Evolutionary conservation across 2,329 filamentous ascomycete species (phyloP), one percentile per base, ranked within the genome.

Genomic region (Cladosporium sphaerospermum): DNA sequence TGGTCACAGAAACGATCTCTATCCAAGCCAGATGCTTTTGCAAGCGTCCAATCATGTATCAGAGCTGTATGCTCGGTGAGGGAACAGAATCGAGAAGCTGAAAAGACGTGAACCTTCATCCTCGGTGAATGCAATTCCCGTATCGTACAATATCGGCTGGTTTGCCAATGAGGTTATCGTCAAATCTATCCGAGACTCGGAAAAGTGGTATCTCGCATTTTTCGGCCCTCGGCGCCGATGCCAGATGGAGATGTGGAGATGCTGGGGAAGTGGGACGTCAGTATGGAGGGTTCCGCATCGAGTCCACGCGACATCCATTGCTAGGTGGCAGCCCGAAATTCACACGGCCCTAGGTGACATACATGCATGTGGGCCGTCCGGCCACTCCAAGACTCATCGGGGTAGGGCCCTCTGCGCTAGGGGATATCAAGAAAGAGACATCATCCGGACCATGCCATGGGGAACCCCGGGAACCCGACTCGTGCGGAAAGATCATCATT

Each of bases 141-240:
- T 28, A 28, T 28, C 4, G 4, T 28, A 28, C 2, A 4, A 28
- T 3, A 28, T 28, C 23, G 5, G 23, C 23, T 28, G 3, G 23
- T 28, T 5, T 5, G 23, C 23, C 23, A 28, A 5, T 7, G 23
- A 7, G 23, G 23, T 28, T 28, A 28, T 28, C 23, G 23, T 28
- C 23, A 28, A 28, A 3, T 28, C 23, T 28, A 28, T 28, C 23
- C 23, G 23, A 3, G 7, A 28, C 7, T 28, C 23, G 23, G 23
- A 3, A 28, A 28, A 28, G 23, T 28, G 23, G 8, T 36, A 8
- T 2, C 2, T 16, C 36, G n/a, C n/a, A 14, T 9, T 9, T 13
- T 46, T 36, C 32, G 54, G 46, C 5, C 41, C 31, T 47, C 48
- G 48, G 42, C 39, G 37, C 39, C 39, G 48, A 44, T 31, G 31